Evolutionary conservation across 108 stramenopile genomes (phyloP).

Genomic region (Nitzschia putrida): DNA sequence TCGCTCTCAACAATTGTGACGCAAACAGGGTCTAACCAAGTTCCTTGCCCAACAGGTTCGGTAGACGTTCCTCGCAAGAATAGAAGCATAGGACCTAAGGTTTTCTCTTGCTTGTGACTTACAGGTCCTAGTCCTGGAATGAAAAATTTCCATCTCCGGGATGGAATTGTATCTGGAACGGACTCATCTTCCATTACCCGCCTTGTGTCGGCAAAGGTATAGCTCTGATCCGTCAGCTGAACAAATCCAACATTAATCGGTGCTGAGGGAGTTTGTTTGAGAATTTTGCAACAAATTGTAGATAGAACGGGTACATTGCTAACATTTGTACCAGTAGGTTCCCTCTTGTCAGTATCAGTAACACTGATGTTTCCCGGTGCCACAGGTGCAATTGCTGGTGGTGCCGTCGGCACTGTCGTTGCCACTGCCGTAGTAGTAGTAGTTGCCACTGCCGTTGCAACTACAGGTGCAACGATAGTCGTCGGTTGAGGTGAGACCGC

Average conservation of each 20-base stretch:
- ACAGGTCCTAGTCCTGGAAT: conserved; percentile 77
- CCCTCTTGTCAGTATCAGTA: not conserved
- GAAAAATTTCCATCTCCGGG: conserved; percentile 65
- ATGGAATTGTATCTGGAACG: conserved; percentile 50
- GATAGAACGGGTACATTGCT: too few species aligned
- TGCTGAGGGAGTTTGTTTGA: not conserved
- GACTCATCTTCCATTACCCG: conserved; percentile 57
- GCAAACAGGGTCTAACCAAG: not conserved
- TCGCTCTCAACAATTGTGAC: not conserved
- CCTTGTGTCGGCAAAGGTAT: conserved; percentile 66
- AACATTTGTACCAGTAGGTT: not conserved
- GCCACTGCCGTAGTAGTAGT: not conserved
- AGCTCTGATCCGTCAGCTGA: conserved; percentile 52
- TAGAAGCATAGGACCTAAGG: conserved; percentile 51
- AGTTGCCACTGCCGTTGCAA: not conserved
- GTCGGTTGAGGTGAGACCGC: not conserved
- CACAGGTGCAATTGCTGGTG: not conserved
- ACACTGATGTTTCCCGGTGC: not conserved
- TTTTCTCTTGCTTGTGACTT: conserved; percentile 67
- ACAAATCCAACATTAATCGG: conserved; percentile 67
- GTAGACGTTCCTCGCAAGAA: conserved; percentile 47
- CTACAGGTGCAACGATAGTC: not conserved
- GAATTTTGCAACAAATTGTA: conserved; percentile 28
- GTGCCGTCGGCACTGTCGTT: too few species aligned
- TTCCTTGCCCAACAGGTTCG: not conserved